Base-by-base conservation (phyloP, 2,329 filamentous ascomycete genomes). In the Ceratocystis alfenasii region DNA sequence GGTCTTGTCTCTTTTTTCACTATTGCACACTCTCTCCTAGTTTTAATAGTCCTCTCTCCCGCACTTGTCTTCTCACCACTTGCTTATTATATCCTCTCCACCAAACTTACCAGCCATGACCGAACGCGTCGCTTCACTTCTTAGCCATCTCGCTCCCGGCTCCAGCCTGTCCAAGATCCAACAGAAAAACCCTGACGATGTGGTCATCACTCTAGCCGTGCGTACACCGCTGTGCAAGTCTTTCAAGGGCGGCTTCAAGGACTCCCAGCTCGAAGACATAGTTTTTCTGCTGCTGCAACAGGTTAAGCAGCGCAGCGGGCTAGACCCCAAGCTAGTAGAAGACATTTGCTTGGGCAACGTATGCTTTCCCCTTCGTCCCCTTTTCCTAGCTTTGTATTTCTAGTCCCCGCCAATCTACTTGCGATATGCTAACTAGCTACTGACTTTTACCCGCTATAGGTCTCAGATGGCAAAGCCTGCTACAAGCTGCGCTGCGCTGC, bases 341-440 rank as follows among this genome's bases (percentile, higher is more conserved):
- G 94, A 97, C 75, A 89, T 97, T 72, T 91, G 87, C 78, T 79
- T 95, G 70, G 94, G 94, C 71, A 97, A 97, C 78, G 92, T 94
- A 80, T 69, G 83, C 74, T 66, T 28, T 53, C n/a, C n/a, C 48
- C 48, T 5, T 10, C 3, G n/a, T 10, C n/a, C 48, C n/a, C 48
- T 1, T 22, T 10, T 22, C n/a, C 48, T 22, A 2, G 5, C 7
- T 22, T 22, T 7, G 3, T 22, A 10, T 10, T 20, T 20, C 46
- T 20, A 22, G 8, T 20, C 46, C 5, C 28, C 6, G 2, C 63
- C 36, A 57, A 12, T 41, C 36, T 41, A 41, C 36, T 41, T 5
- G 36, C 36, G 1, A 36, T 36, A 36, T 36, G 33, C 33, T 12
- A 12, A 36, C 33, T 3, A 36, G 33, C 33, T 36, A 41, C 36